Evolutionary conservation across 2,329 filamentous ascomycete species (phyloP).

Genomic region (Zasmidium angulare): DNA sequence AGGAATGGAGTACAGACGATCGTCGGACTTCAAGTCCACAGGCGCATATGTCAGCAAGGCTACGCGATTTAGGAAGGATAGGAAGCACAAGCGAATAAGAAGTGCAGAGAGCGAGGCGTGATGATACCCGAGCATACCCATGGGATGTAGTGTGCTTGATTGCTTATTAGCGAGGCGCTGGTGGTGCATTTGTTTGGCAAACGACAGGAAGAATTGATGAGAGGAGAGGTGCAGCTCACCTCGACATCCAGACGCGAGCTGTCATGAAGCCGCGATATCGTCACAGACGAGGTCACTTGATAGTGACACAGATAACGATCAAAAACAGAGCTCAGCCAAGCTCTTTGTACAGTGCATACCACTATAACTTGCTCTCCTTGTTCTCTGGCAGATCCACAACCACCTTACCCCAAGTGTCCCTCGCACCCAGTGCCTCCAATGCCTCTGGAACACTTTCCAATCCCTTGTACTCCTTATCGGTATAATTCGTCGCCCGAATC

Average conservation of each 20-base stretch:
- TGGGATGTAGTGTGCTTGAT: conserved; percentile 5
- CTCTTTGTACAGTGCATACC: conserved; percentile 1
- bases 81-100: conserved; percentile 16
- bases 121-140: conserved; percentile 6
- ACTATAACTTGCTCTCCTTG: conserved; percentile 44
- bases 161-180: conserved; percentile 17
- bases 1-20: conserved; percentile 21
- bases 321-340: not conserved
- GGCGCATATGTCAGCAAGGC: conserved; percentile 30
- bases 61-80: conserved; percentile 23
- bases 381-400: conserved; percentile 80
- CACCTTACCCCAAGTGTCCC: conserved; percentile 95
- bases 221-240: not conserved
- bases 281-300: not conserved
- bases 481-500: conserved; percentile 78
- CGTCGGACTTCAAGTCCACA: conserved; percentile 23
- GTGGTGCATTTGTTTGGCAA: conserved; percentile 7
- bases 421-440: conserved; percentile 71
- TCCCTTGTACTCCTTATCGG: conserved; percentile 77
- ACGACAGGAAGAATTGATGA: not conserved
- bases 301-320: not conserved
- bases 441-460: conserved; percentile 77
- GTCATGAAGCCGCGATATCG: not conserved
- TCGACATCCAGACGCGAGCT: not conserved
- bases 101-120: conserved; percentile 20